These are phyloP conservation scores for Krasilnikovozyma curviuscula DNA, from an alignment of 768 basidiomycete species.

Conservation along the genomic window DNA sequence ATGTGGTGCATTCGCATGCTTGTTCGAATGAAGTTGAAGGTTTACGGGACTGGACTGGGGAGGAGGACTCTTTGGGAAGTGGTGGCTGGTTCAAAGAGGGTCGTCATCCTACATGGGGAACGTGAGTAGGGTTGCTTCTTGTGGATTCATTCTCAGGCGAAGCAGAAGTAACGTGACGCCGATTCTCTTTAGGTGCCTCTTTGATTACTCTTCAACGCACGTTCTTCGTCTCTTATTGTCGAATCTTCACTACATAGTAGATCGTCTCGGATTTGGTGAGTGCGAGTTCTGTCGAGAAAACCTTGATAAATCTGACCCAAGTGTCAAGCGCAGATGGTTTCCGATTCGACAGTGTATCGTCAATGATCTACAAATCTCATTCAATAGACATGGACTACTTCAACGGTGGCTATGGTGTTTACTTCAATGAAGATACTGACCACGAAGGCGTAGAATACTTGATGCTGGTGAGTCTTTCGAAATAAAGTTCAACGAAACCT, in stretches of 20 bases:
- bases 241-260: conserved; percentile 8
- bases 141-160: no score
- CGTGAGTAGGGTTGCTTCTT: background rate
- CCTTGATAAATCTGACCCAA: no score
- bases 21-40: conserved; percentile 6
- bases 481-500: background rate
- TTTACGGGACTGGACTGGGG: background rate
- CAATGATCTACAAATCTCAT: conserved; percentile 9
- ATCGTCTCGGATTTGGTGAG: conserved; percentile 3
- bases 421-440: conserved; percentile 10
- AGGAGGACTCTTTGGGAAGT: background rate
- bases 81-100: conserved; percentile 8
- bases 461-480: conserved; percentile 5
- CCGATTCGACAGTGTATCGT: conserved; percentile 11
- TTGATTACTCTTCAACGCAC: conserved; percentile 6
- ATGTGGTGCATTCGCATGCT: conserved; percentile 11
- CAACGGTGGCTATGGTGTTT: conserved; percentile 11
- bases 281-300: no score
- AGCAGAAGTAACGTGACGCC: no score
- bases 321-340: conserved; percentile 12
- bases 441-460: conserved; percentile 12
- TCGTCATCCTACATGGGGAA: conserved; percentile 8
- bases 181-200: conserved; percentile 9
- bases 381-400: background rate
- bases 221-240: conserved; percentile 10